phyloP scores from a whole-genome alignment of 31 red algal genomes.

The Porphyra umbilicalis region DNA sequence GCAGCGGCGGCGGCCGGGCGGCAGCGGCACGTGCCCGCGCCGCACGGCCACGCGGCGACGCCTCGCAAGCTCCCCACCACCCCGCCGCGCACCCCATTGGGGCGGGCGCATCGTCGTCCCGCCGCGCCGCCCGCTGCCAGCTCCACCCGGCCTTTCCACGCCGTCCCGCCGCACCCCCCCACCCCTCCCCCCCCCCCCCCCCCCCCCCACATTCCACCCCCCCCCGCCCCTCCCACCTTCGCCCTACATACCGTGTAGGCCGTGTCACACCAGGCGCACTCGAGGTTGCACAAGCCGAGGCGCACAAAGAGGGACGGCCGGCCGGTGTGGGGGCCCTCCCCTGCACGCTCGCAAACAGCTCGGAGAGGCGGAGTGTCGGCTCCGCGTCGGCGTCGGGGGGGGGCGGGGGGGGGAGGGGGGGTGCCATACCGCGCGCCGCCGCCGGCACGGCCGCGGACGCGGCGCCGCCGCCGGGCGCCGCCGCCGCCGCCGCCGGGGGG shows the following conservation, averaged over 20 bases:
- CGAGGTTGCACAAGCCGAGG: conserved; percentile 88
- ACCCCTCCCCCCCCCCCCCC: not conserved
- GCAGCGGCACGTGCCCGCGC: too few relatives aligned
- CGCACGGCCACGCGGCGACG: too few relatives aligned
- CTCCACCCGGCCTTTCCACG: not conserved
- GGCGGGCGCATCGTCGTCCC: too few relatives aligned
- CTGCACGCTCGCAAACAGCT: conserved; percentile 90
- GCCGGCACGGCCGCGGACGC: too few relatives aligned
- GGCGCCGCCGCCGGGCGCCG: not conserved
- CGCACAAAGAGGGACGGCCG: conserved; percentile 85
- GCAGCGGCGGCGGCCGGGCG: too few relatives aligned
- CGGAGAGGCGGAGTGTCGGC: conserved; percentile 60
- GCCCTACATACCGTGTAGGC: conserved; percentile 62
- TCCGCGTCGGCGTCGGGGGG: too few relatives aligned
- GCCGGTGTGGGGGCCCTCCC: conserved; percentile 83
- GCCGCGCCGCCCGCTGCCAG: not conserved
- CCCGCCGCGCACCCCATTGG: too few relatives aligned
- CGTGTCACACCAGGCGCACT: conserved; percentile 95
- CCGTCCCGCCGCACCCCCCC: not conserved
- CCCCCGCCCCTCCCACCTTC: not conserved
- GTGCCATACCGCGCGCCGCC: too few relatives aligned
- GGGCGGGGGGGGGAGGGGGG: too few relatives aligned
- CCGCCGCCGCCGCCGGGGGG: not conserved
- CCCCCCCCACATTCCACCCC: not conserved
- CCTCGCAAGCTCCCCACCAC: too few relatives aligned